Base-by-base conservation (phyloP, 1,139 yeast genomes). In the Hemisphaericaspora lyxosophila region DNA sequence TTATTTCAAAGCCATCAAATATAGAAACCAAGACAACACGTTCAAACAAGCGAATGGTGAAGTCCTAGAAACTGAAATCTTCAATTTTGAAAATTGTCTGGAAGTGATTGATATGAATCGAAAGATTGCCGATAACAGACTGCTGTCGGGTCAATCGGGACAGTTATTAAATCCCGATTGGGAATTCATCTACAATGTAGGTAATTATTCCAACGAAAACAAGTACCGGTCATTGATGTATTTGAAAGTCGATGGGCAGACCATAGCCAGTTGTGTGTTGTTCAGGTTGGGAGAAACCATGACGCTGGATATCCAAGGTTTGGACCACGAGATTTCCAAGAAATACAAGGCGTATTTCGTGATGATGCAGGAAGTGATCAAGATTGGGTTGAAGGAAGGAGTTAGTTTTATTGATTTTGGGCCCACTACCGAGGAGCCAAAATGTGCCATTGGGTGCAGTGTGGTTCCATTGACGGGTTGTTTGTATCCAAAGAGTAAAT, bases 281-380 rank as follows among this genome's bases (percentile, higher is more conserved):
- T 69, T 68, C 53, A 45, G 73, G 25, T 54, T 70, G 14, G 75
- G 75, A 2, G 70, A 66, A 30, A 70, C 75, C 0, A 63, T 70
- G 35, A 70, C 75, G 1, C 63, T 72, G 5, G 75, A 70, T 45
- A 51, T 69, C 5, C 75, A 69, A 46, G 75, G 75, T 4, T 53
- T 70, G 18, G 64, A 69, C 40, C 71, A 68, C 39, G 73, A 66
- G 19, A 49, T 47, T 17, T 66, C 67, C 7, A 61, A 70, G 25
- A 54, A 64, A 36, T 64, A 62, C 45, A 69, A 67, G 44, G 74
- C 74, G 3, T 69, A 69, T 44, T 69, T 69, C 48, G 75, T 70
- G 18, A 70, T 70, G 75, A 69, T 69, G 75, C 75, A 69, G 49
- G 64, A 66, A 39, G 70, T 69, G 13, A 67, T 69, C 23, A 54